A percentile compares a stretch with the other conserved stretches of the same genome.
Conservation (phyloP, 2,329 filamentous ascomycete genomes). For the Alternaria gansuensis region DNA sequence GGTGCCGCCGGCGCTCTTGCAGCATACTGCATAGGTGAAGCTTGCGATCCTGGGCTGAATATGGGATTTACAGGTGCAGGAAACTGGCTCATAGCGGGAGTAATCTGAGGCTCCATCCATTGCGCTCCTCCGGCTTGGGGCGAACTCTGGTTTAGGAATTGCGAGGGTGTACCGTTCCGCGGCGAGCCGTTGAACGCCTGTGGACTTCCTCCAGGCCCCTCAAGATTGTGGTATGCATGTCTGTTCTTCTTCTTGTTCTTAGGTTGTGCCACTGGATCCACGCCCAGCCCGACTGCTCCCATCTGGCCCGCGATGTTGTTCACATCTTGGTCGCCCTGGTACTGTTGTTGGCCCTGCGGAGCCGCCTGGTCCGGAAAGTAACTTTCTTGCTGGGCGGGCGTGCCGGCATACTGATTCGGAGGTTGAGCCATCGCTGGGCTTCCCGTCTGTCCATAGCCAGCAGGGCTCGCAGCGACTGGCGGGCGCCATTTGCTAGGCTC, state of each 20-base stretch:
- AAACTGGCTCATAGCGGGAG: conserved; percentile 66
- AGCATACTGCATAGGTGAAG: conserved; percentile 51
- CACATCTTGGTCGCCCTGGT: conserved; percentile 48
- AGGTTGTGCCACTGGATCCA: conserved; percentile 56
- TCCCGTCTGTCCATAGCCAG: conserved; percentile 56
- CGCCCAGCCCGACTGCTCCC: conserved; percentile 41
- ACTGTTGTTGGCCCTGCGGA: conserved; percentile 29
- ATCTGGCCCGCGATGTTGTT: conserved; percentile 42
- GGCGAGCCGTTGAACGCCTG: conserved; percentile 76
- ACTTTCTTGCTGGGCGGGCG: conserved; percentile 48
- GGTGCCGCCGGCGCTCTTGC: conserved; percentile 41
- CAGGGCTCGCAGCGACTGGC: conserved; percentile 56
- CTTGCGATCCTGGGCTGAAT: conserved; percentile 57
- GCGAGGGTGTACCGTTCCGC: conserved; percentile 63
- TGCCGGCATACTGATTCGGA: conserved; percentile 45
- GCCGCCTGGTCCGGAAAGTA: conserved; percentile 55
- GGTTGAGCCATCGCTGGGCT: conserved; percentile 41
- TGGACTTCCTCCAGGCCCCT: conserved; percentile 71
- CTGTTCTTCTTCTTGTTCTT: conserved; percentile 89
- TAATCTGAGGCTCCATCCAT: conserved; percentile 55
- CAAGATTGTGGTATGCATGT: conserved; percentile 89
- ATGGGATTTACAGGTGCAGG: conserved; percentile 64
- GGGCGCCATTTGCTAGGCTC: conserved; percentile 51
- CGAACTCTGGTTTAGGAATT: conserved; percentile 64
- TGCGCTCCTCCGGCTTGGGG: conserved; percentile 48